Percentiles rank a stretch among this genome's conserved stretches.
These are phyloP conservation scores for Kluyveromyces sp. DNA, from an alignment of 1,139 yeast species.

Conservation along the genomic window DNA sequence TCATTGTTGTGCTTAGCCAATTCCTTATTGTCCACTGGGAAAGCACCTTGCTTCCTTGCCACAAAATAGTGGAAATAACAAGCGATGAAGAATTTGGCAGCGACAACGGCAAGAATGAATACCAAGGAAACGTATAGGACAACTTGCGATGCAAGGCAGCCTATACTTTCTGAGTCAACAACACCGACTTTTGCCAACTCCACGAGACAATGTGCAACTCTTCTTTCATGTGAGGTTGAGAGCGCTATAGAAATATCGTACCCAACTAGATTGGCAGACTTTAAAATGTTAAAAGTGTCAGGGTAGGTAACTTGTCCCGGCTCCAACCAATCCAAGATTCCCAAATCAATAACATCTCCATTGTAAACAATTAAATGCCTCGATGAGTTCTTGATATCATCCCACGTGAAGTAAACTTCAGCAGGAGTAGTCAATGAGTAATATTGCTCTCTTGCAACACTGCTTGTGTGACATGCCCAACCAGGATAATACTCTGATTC, in stretches of 20 bases:
- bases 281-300: conserved; percentile 54
- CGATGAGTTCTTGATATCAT: conserved; percentile 61
- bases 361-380: conserved; percentile 80
- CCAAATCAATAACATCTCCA: conserved; percentile 80
- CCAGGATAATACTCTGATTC: conserved; percentile 58
- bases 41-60: conserved; percentile 75
- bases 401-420: conserved; percentile 87
- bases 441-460: conserved; percentile 58
- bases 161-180: conserved; percentile 83
- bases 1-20: conserved; percentile 49
- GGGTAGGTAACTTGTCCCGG: conserved; percentile 68
- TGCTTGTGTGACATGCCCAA: conserved; percentile 86
- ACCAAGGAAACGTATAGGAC: conserved; percentile 75
- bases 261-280: conserved; percentile 57
- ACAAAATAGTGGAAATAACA: conserved; percentile 83
- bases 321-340: conserved; percentile 67
- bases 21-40: conserved; percentile 47
- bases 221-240: conserved; percentile 60
- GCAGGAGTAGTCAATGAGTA: conserved; percentile 58
- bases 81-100: conserved; percentile 73
- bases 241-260: conserved; percentile 75
- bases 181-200: conserved; percentile 86
- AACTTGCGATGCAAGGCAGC: conserved; percentile 88
- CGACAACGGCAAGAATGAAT: conserved; percentile 74
- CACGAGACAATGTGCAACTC: conserved; percentile 73